A percentile compares a stretch with the other conserved stretches of the same genome.
phyloP scores from a whole-genome alignment of 176 grass and related monocot species.

The Calamus simplicifolius region DNA sequence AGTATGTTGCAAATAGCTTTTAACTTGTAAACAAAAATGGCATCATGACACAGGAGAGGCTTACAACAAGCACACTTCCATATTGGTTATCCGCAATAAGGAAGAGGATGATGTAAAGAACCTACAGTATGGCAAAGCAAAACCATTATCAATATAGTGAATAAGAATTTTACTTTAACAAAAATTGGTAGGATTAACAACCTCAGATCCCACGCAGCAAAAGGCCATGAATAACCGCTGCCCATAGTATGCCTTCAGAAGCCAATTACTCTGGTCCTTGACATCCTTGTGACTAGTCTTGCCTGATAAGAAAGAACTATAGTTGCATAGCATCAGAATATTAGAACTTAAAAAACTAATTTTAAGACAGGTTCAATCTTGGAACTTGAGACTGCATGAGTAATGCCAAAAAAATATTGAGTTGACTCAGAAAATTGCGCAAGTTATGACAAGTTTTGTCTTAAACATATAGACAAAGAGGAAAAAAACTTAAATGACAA shows the following conservation, averaged over 20 bases:
- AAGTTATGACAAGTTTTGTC: no score
- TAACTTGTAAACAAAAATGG: slow-evolving; percentile 1
- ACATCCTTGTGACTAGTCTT: slow-evolving; percentile 97
- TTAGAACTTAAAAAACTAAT: not conserved
- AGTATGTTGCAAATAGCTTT: not conserved
- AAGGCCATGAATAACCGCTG: slow-evolving; percentile 84
- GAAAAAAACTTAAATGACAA: no score
- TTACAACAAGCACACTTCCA: slow-evolving; percentile 59
- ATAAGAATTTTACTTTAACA: not conserved
- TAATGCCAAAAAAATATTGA: no score
- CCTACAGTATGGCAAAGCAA: slow-evolving; percentile 32
- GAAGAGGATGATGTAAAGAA: slow-evolving; percentile 85
- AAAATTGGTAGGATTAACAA: slow-evolving; percentile 16
- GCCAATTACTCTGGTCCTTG: slow-evolving; percentile 69
- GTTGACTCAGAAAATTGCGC: no score
- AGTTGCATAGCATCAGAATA: not conserved
- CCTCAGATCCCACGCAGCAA: slow-evolving; percentile 96
- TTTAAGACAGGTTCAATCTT: no score
- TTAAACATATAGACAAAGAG: no score
- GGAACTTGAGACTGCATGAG: no score
- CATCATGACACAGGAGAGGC: not conserved
- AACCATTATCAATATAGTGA: no score
- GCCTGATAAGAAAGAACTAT: slow-evolving; percentile 79
- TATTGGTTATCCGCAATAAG: slow-evolving; percentile 58
- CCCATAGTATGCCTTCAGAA: slow-evolving; percentile 80